Base-by-base conservation (phyloP, 345 rosid genomes). In the Crucihimalaya himalaica region DNA sequence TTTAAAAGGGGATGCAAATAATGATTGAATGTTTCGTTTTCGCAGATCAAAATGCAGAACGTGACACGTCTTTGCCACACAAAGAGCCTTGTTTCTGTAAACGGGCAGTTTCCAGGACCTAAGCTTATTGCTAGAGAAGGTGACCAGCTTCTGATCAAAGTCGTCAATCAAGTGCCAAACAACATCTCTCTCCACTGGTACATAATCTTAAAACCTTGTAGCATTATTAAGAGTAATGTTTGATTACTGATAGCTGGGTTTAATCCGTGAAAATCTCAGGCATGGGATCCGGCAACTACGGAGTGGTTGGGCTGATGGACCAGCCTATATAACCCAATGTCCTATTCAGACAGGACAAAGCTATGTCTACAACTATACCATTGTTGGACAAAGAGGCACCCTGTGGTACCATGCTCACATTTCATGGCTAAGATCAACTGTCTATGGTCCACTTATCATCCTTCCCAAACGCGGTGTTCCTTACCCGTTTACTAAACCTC, bases 261-360 rank as follows among this genome's bases (percentile, higher is more conserved):
- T 70, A 20, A 51, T 35, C 21, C 20, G 8, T 70, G 50, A 43
- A 53, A 66, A 56, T 62, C 60, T 25, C 74, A 89, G 93, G 98
- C 96, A 90, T 42, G 96, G 93, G 54, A 34, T 93, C 59, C 71
- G 85, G 58, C 97, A 90, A 43, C 80, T 87, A 45, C 81, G 56
- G 53, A 85, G 81, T 34, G 96, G 93, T 56, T 90, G 96, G 96
- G 91, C 97, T 19, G 93, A 93, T 70, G 96, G 96, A 46, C 96
- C 97, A 35, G 66, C 89, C 4, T 88, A 87, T 57, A 78, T 89
- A 56, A 87, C 96, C 34, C 91, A 90, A 37, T 90, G 95, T 56
- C 97, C 93, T 0, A 87, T 90, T 71, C 97, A 87, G 70, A 85
- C 87, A 9, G 84, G 85, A 55, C 84, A 82, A 57, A 83, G 77